Evolutionary conservation across 2,329 filamentous ascomycete genomes (phyloP).

Genomic region (Thyridium curvatum): DNA sequence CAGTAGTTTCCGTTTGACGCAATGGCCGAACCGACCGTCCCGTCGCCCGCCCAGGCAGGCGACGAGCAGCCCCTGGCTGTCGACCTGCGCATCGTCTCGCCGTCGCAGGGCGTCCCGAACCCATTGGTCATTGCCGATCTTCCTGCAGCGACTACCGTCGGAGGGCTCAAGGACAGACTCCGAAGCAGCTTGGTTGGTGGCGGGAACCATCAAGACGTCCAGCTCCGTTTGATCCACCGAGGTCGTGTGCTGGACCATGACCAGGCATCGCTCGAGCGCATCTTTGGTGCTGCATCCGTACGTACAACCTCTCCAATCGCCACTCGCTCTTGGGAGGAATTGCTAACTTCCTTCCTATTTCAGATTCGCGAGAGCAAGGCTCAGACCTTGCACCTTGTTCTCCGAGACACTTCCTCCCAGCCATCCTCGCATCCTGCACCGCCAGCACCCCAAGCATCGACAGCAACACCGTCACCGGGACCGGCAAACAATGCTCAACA

Average conservation of each 20-base stretch:
- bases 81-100: constrained; percentile 51
- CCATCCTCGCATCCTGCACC: background rate
- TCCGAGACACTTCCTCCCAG: constrained; percentile 1
- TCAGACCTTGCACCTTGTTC: constrained; percentile 5
- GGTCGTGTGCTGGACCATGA: constrained; percentile 9
- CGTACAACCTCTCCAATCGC: background rate
- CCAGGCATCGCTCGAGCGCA: constrained; percentile 3
- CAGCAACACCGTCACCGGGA: background rate
- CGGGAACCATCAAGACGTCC: constrained; percentile 2
- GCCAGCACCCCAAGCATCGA: background rate
- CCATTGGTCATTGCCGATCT: constrained; percentile 2
- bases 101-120: constrained; percentile 16
- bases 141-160: constrained; percentile 4
- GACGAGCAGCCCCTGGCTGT: constrained; percentile 26
- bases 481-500: background rate
- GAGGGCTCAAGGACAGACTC: constrained; percentile 2
- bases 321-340: no score
- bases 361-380: constrained; percentile 1
- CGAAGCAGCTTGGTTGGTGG: background rate
- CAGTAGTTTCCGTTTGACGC: no score
- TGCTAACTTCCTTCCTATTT: background rate
- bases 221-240: constrained; percentile 10
- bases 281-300: constrained; percentile 9
- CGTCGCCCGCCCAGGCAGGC: no score
- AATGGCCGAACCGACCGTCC: no score